Evolutionary conservation across 2,329 filamentous ascomycete species (phyloP).

Genomic region (Neonectria coccinea): DNA sequence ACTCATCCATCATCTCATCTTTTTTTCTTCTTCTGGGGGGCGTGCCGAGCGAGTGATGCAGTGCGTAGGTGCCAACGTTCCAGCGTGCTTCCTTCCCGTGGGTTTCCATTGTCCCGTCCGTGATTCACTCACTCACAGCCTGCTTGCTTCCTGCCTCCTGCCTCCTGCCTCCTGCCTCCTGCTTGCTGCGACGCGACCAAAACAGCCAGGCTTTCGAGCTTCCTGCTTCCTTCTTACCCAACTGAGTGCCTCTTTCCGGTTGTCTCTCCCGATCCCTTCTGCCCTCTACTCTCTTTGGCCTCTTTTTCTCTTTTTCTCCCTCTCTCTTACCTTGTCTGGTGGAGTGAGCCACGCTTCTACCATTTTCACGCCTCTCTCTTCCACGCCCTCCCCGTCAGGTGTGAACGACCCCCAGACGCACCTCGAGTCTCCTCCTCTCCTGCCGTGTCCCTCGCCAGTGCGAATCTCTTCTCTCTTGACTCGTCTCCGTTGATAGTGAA

Average conservation of each 20-base stretch:
- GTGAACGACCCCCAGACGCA: constrained; percentile 27
- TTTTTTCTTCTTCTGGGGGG: constrained; percentile 24
- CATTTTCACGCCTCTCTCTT: neutral
- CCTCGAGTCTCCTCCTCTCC: constrained; percentile 23
- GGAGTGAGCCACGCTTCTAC: constrained; percentile 27
- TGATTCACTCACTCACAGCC: constrained; percentile 6
- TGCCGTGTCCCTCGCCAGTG: constrained; percentile 26
- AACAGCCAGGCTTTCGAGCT: constrained; percentile 30
- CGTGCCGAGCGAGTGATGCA: constrained; percentile 5
- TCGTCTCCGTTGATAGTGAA: constrained; percentile 26
- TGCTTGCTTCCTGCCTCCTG: constrained; percentile 25
- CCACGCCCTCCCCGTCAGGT: constrained; percentile 32
- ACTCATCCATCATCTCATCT: constrained; percentile 40
- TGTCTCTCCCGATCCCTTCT: constrained; percentile 6
- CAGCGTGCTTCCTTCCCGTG: too few species aligned
- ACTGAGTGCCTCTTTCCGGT: constrained; percentile 5
- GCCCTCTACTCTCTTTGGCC: too few species aligned
- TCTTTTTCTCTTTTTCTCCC: too few species aligned
- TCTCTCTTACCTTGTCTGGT: constrained; percentile 5
- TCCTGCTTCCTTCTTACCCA: constrained; percentile 10
- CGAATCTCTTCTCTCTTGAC: constrained; percentile 28
- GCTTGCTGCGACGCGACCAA: constrained; percentile 29
- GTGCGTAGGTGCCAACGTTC: too few species aligned
- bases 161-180: constrained; percentile 29
- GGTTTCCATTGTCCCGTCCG: constrained; percentile 31